Conservation (phyloP, 2,329 filamentous ascomycete genomes). For the Thelonectria blattea region DNA sequence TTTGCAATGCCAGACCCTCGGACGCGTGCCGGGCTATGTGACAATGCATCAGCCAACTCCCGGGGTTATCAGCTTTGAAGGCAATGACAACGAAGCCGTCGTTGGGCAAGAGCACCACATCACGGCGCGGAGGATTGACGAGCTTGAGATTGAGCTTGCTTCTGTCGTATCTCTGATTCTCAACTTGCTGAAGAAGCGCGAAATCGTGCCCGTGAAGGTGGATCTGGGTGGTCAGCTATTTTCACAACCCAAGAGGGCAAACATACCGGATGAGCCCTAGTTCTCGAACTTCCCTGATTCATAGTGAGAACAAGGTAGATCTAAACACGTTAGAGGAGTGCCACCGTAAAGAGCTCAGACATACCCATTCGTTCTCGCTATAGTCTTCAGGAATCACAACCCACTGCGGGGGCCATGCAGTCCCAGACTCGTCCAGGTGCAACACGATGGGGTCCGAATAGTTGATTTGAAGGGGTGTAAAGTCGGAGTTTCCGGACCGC, state of each 20-base stretch:
- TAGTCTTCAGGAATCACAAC: constrained; percentile 30
- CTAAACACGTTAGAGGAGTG: neutral
- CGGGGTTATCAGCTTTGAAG: constrained; percentile 55
- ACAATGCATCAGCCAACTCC: constrained; percentile 56
- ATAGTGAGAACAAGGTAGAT: constrained; percentile 29
- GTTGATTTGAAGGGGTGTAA: constrained; percentile 27
- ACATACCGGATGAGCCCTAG: constrained; percentile 29
- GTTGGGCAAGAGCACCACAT: constrained; percentile 53
- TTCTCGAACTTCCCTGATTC: constrained; percentile 2
- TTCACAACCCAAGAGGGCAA: neutral
- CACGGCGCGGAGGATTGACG: constrained; percentile 56
- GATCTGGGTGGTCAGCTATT: constrained; percentile 20
- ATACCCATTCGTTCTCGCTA: constrained; percentile 30
- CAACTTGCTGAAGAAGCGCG: constrained; percentile 27
- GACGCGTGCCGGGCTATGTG: constrained; percentile 56
- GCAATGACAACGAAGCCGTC: constrained; percentile 54
- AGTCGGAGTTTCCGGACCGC: constrained; percentile 3
- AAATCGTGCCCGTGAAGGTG: constrained; percentile 36
- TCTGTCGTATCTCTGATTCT: constrained; percentile 15
- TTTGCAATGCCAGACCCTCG: constrained; percentile 30
- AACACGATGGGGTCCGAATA: constrained; percentile 26
- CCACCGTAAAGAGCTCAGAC: accelerated
- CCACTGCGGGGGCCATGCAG: constrained; percentile 19
- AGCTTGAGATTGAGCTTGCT: constrained; percentile 25
- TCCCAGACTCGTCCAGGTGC: constrained; percentile 18